These are phyloP conservation scores for Candida silvicultrix DNA, from an alignment of 805 yeast species.

Conservation along the genomic window DNA sequence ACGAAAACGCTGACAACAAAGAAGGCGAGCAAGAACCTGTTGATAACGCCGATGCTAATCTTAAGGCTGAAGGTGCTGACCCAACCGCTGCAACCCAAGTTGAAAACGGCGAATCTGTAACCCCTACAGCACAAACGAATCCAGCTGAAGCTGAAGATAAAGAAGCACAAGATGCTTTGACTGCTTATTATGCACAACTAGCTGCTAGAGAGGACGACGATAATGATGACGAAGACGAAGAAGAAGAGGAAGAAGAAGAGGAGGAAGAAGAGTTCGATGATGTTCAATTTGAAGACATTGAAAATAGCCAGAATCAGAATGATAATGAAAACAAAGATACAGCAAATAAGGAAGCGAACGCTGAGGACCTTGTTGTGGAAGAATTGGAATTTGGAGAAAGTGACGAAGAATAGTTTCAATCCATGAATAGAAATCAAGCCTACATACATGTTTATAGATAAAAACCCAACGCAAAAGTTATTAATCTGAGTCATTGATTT, in stretches of 20 bases:
- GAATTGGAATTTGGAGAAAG: slow-evolving; percentile 28
- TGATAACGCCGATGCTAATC: slow-evolving; percentile 4
- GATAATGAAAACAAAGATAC: not conserved
- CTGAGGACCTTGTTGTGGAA: slow-evolving; percentile 7
- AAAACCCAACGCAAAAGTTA: no score
- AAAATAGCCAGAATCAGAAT: slow-evolving; percentile 48
- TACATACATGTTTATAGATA: no score
- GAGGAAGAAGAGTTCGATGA: slow-evolving; percentile 12
- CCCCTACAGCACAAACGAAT: slow-evolving; percentile 13
- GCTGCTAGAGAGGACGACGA: slow-evolving; percentile 21
- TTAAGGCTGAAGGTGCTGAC: slow-evolving; percentile 6
- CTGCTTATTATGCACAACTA: slow-evolving; percentile 54
- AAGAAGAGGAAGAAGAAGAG: slow-evolving; percentile 17
- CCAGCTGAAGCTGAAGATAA: slow-evolving; percentile 42
- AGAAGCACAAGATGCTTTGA: slow-evolving; percentile 66
- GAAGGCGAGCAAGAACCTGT: slow-evolving; percentile 5
- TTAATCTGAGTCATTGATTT: no score
- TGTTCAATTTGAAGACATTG: slow-evolving; percentile 54
- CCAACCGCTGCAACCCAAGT: slow-evolving; percentile 6
- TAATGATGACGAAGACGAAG: slow-evolving; percentile 19
- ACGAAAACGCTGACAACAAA: slow-evolving; percentile 14
- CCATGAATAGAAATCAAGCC: no score
- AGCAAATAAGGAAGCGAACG: not conserved
- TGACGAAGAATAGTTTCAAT: slow-evolving; percentile 15
- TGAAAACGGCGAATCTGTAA: slow-evolving; percentile 4